Evolutionary conservation across 805 yeast species (phyloP).

Genomic region (Cyberlindnera mrakii): DNA sequence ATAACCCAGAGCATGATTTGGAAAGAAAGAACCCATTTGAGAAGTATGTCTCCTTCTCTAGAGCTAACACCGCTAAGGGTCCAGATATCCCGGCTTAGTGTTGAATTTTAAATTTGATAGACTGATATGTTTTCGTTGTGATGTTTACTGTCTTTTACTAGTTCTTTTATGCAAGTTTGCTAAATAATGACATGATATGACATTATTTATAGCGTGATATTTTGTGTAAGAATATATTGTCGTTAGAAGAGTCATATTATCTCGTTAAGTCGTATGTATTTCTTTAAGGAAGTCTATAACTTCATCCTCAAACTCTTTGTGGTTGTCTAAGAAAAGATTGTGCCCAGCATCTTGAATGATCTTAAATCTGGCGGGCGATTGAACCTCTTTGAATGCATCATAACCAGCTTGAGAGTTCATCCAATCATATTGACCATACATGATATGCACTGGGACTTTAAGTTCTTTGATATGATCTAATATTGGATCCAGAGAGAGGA

Average conservation of each 20-base stretch:
- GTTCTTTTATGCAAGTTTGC: background rate
- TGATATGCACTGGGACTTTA: slow-evolving; percentile 24
- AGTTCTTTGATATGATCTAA: slow-evolving; percentile 44
- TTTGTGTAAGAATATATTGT: background rate
- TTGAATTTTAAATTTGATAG: background rate
- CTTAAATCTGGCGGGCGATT: slow-evolving; percentile 7
- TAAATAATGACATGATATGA: background rate
- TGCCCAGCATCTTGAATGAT: slow-evolving; percentile 59
- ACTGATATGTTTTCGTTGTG: too few relatives aligned
- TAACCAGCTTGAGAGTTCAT: slow-evolving; percentile 57
- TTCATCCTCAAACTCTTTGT: slow-evolving; percentile 42
- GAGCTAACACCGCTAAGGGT: slow-evolving; percentile 25
- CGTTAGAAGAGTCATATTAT: too few relatives aligned
- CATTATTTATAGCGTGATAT: background rate
- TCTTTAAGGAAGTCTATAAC: slow-evolving; percentile 29
- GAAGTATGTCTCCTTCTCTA: slow-evolving; percentile 53
- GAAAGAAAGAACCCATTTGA: slow-evolving; percentile 59
- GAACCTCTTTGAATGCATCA: slow-evolving; percentile 17
- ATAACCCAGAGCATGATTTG: slow-evolving; percentile 58
- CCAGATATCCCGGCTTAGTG: background rate
- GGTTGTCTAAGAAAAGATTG: slow-evolving; percentile 69
- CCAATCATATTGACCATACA: slow-evolving; percentile 71
- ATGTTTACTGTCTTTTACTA: background rate
- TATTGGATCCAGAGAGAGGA: slow-evolving; percentile 61
- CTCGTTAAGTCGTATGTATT: background rate